Conservation (phyloP, 2,329 filamentous ascomycete genomes). For the Penicillium sp. region DNA sequence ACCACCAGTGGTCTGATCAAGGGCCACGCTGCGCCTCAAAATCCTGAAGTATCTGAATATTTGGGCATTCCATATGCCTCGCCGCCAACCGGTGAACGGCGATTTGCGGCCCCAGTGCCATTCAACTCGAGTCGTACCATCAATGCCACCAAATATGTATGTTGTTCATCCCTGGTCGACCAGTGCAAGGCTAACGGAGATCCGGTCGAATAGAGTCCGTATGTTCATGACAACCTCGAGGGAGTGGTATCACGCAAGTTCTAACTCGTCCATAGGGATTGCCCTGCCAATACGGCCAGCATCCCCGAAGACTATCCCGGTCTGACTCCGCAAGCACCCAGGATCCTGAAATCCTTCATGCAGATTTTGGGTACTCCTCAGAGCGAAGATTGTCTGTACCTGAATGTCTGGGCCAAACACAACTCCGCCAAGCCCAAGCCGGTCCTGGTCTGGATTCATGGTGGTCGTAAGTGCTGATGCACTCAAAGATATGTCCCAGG, state of each 20-base stretch:
- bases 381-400: constrained; percentile 33
- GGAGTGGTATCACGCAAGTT: too few species aligned
- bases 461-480: constrained; percentile 30
- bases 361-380: constrained; percentile 23
- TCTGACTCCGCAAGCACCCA: constrained; percentile 17
- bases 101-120: constrained; percentile 23
- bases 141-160: constrained; percentile 11
- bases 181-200: too few species aligned
- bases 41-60: constrained; percentile 21
- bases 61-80: constrained; percentile 28
- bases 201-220: too few species aligned
- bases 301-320: constrained; percentile 18
- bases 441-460: constrained; percentile 41
- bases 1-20: constrained; percentile 23
- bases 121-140: constrained; percentile 10
- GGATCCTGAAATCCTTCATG: constrained; percentile 20
- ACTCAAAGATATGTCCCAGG: too few species aligned
- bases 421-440: constrained; percentile 27
- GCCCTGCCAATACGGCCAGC: constrained; percentile 17
- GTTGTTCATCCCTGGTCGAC: constrained; percentile 9
- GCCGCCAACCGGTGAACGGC: constrained; percentile 23
- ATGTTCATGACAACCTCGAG: too few species aligned
- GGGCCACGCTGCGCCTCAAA: constrained; percentile 16
- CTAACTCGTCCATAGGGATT: constrained; percentile 17
- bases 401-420: constrained; percentile 32